Conservation (phyloP, 768 basidiomycete species). For the Boletus rubropictus region DNA sequence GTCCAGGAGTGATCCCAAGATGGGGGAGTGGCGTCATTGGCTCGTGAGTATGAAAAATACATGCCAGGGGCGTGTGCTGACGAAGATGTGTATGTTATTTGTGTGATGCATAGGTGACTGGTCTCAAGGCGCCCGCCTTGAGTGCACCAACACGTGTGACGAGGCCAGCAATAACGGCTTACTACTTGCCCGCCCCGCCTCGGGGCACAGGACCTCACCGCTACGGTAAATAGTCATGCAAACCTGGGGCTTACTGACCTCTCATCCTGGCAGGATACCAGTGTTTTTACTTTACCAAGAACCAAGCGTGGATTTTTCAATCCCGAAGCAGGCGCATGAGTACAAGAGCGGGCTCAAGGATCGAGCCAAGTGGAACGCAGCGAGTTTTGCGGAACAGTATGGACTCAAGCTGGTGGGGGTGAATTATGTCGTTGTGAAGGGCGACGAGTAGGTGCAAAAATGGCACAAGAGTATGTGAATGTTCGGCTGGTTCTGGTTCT, state of each 20-base stretch:
- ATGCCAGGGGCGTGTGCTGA: background rate
- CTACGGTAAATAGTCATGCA: conserved; percentile 37
- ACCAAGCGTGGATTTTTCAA: conserved; percentile 36
- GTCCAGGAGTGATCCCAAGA: conserved; percentile 43
- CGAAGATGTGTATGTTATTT: no score
- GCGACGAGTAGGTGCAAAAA: conserved; percentile 8
- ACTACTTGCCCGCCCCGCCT: conserved; percentile 51
- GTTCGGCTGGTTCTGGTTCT: background rate
- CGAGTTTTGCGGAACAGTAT: conserved; percentile 45
- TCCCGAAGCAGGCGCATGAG: conserved; percentile 45
- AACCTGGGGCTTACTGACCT: background rate
- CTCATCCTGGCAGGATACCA: conserved; percentile 4
- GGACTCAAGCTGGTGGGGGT: conserved; percentile 53
- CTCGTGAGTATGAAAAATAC: conserved; percentile 30
- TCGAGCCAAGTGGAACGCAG: conserved; percentile 51
- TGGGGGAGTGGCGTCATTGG: conserved; percentile 53
- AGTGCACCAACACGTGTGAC: conserved; percentile 36
- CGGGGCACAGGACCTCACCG: conserved; percentile 51
- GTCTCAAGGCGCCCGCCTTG: conserved; percentile 33
- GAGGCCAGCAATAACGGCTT: conserved; percentile 47
- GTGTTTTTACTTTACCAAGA: conserved; percentile 61
- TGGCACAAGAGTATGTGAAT: background rate
- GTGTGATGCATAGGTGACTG: conserved; percentile 29
- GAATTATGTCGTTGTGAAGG: conserved; percentile 47
- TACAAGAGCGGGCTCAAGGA: conserved; percentile 39